These are phyloP conservation scores for Claviceps humidiphila DNA, from an alignment of 2,329 filamentous ascomycete species.

Conservation along the genomic window DNA sequence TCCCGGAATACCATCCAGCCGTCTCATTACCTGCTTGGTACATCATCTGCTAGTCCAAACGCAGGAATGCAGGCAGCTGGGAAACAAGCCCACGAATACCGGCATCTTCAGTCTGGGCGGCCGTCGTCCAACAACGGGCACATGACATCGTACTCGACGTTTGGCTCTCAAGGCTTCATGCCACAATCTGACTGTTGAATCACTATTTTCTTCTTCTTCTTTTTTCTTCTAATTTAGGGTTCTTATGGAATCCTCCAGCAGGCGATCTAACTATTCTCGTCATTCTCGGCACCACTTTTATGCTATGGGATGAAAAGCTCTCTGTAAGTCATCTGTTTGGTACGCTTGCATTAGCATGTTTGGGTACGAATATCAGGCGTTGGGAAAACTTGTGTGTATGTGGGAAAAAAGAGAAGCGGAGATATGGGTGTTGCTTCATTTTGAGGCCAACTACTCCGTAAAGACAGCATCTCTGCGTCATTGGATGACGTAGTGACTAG, in stretches of 20 bases:
- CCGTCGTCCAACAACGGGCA: background rate
- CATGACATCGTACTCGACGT: slow-evolving; percentile 2
- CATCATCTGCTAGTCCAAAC: background rate
- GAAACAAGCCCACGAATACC: background rate
- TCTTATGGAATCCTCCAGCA: background rate
- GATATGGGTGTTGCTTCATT: background rate
- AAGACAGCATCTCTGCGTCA: too few relatives aligned
- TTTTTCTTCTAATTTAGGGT: background rate
- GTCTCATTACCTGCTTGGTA: background rate
- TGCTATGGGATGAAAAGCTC: background rate
- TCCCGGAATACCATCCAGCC: background rate
- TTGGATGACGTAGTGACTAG: too few relatives aligned
- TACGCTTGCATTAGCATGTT: background rate
- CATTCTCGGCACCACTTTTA: background rate
- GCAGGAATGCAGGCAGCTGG: background rate
- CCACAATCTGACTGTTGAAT: background rate
- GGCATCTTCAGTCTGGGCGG: background rate
- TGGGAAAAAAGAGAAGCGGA: background rate
- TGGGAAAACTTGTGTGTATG: background rate
- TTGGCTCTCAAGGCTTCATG: slow-evolving; percentile 2
- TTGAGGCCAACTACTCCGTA: too few relatives aligned
- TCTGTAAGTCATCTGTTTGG: background rate
- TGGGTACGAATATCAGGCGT: background rate
- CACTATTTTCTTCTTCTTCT: background rate
- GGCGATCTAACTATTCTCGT: background rate